phyloP scores from a whole-genome alignment of 1,284 basidiomycete genomes.

The Apiotrichum domesticum region DNA sequence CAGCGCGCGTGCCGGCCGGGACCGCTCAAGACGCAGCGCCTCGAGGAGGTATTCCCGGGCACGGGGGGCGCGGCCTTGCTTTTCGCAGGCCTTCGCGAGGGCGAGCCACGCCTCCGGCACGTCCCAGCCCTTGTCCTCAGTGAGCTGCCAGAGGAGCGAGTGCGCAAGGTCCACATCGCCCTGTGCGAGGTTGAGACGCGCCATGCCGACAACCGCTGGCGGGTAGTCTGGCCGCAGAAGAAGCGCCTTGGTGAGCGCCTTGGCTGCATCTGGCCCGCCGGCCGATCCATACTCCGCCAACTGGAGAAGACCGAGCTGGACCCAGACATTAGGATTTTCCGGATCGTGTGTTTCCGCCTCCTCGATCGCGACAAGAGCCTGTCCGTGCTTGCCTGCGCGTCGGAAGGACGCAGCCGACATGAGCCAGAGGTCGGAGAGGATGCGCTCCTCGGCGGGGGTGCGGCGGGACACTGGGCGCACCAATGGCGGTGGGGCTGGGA shows the following conservation, averaged over 20 bases:
- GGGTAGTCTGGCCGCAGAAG: constrained; percentile 72
- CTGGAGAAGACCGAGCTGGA: constrained; percentile 80
- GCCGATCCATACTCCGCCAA: constrained; percentile 35
- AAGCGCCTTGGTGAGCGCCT: constrained; percentile 71
- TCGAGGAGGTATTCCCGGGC: constrained; percentile 68
- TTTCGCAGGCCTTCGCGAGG: constrained; percentile 68
- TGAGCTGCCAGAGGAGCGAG: constrained; percentile 53
- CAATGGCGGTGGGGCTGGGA: constrained; percentile 23
- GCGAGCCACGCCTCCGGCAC: constrained; percentile 88
- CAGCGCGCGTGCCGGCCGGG: constrained; percentile 38
- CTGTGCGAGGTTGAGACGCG: constrained; percentile 60
- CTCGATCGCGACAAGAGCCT: constrained; percentile 82
- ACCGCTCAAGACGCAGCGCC: constrained; percentile 67
- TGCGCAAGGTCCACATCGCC: constrained; percentile 58
- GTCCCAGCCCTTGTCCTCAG: constrained; percentile 65
- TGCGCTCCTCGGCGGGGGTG: constrained; percentile 59
- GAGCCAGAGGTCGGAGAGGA: constrained; percentile 85
- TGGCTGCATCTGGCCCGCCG: background rate
- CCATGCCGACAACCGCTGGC: constrained; percentile 67
- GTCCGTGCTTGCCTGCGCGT: constrained; percentile 77
- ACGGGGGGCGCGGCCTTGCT: constrained; percentile 62
- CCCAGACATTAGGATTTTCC: constrained; percentile 83
- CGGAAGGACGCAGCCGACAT: constrained; percentile 92
- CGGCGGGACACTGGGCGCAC: constrained; percentile 29
- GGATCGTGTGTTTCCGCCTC: constrained; percentile 90